phyloP scores from a whole-genome alignment of 1,139 yeast genomes.

The Hansenula lynferdii region DNA sequence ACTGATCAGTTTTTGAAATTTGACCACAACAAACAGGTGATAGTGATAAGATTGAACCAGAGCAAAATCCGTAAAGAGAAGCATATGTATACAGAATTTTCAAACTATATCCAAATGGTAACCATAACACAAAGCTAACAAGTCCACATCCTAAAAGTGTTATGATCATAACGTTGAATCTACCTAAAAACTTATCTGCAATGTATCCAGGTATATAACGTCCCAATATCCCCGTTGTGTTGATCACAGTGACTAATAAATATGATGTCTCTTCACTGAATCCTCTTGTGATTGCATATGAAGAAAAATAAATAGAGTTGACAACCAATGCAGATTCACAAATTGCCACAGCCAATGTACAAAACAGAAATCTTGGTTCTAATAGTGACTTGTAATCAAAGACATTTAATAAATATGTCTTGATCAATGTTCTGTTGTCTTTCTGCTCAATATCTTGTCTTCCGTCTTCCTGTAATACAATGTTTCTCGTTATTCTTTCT shows the following conservation, averaged over 20 bases:
- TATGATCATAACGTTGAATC: neutral
- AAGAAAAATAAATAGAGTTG: neutral
- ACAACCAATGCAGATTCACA: neutral
- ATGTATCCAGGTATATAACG: neutral
- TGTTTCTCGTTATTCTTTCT: constrained; percentile 37
- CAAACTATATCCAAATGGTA: neutral
- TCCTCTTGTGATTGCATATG: neutral
- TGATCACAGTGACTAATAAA: neutral
- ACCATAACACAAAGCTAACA: neutral
- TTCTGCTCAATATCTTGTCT: too few relatives aligned
- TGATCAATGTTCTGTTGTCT: neutral
- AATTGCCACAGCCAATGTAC: neutral
- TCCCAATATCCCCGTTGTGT: neutral
- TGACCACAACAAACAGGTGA: neutral
- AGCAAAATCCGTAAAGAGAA: neutral
- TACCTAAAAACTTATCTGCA: neutral
- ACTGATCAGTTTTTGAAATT: neutral
- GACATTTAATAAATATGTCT: constrained; percentile 19
- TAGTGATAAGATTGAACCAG: neutral
- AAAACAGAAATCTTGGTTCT: neutral
- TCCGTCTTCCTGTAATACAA: constrained; percentile 4
- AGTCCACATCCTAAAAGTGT: neutral
- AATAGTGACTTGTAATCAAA: constrained; percentile 5
- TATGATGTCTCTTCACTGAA: neutral
- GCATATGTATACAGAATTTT: neutral